Conservation (phyloP, 139 green algal genomes). For the Micromonas commoda region DNA sequence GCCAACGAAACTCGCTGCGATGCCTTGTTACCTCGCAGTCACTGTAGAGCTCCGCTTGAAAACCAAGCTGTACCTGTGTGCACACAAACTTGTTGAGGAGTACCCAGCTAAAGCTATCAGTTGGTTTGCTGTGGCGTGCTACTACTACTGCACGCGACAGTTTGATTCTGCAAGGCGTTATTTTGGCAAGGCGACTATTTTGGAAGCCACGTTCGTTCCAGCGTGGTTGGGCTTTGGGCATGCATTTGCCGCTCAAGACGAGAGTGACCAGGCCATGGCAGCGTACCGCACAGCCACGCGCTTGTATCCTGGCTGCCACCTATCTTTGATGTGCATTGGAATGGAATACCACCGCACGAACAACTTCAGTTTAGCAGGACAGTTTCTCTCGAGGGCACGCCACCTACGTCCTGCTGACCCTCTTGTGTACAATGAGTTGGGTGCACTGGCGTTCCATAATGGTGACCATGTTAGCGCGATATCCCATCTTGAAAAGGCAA, state of each 20-base stretch:
- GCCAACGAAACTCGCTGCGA: slow-evolving; percentile 51
- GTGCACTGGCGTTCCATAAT: slow-evolving; percentile 53
- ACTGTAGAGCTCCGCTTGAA: slow-evolving; percentile 73
- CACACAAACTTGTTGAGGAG: slow-evolving; percentile 73
- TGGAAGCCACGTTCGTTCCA: slow-evolving; percentile 69
- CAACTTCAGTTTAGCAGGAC: slow-evolving; percentile 71
- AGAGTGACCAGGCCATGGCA: slow-evolving; percentile 86
- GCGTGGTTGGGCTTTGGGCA: slow-evolving; percentile 92
- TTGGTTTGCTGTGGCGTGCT: slow-evolving; percentile 92
- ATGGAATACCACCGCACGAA: slow-evolving; percentile 64
- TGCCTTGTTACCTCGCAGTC: slow-evolving; percentile 67
- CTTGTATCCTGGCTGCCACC: slow-evolving; percentile 88
- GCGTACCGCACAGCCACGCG: slow-evolving; percentile 88
- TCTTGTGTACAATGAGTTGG: slow-evolving; percentile 78
- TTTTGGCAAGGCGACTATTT: slow-evolving; percentile 75
- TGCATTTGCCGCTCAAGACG: slow-evolving; percentile 78
- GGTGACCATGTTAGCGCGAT: slow-evolving; percentile 23
- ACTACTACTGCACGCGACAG: slow-evolving; percentile 64
- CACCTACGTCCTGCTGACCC: slow-evolving; percentile 75
- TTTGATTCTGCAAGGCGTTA: slow-evolving; percentile 57
- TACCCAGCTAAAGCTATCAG: slow-evolving; percentile 65
- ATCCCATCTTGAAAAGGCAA: slow-evolving; percentile 35
- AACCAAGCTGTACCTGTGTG: slow-evolving; percentile 78
- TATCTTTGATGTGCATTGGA: slow-evolving; percentile 46
- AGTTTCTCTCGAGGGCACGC: slow-evolving; percentile 43